Evolutionary conservation across 2,329 filamentous ascomycete genomes (phyloP).

Genomic region (Aureobasidium subglaciale): DNA sequence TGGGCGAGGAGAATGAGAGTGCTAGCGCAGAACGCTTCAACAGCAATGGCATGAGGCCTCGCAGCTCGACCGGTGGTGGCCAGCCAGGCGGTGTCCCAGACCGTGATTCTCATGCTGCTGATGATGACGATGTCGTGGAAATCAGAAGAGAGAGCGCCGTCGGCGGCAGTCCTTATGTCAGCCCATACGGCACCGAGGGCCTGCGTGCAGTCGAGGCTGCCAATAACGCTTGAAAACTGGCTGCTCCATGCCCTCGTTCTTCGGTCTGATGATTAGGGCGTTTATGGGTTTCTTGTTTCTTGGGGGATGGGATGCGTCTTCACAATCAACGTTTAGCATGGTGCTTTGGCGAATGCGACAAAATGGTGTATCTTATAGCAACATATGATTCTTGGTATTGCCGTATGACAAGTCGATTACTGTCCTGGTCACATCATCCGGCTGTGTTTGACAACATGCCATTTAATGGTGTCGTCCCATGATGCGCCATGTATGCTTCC

Average conservation of each 20-base stretch:
- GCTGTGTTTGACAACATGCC: not conserved
- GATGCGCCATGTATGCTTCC: not conserved
- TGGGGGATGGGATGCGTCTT: not conserved
- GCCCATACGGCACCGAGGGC: conserved; percentile 21
- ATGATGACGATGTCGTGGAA: conserved; percentile 14
- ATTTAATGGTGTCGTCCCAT: not conserved
- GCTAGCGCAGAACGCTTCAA: conserved; percentile 15
- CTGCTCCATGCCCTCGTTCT: no score
- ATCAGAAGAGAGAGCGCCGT: conserved; percentile 11
- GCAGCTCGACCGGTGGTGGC: not conserved
- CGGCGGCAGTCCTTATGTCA: conserved; percentile 10
- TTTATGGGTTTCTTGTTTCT: not conserved
- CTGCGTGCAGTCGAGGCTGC: conserved; percentile 20
- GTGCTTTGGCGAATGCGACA: not conserved
- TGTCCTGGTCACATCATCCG: not conserved
- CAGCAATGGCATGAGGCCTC: conserved; percentile 11
- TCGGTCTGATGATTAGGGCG: not conserved
- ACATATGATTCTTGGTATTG: not conserved
- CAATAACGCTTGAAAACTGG: conserved; percentile 11
- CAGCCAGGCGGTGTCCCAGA: not conserved
- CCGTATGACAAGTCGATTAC: not conserved
- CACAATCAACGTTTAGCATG: not conserved
- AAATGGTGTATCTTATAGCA: not conserved
- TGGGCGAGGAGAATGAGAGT: conserved; percentile 39
- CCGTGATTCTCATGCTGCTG: not conserved